Base-by-base conservation (phyloP, 2,329 filamentous ascomycete genomes). In the Botrytis byssoidea region DNA sequence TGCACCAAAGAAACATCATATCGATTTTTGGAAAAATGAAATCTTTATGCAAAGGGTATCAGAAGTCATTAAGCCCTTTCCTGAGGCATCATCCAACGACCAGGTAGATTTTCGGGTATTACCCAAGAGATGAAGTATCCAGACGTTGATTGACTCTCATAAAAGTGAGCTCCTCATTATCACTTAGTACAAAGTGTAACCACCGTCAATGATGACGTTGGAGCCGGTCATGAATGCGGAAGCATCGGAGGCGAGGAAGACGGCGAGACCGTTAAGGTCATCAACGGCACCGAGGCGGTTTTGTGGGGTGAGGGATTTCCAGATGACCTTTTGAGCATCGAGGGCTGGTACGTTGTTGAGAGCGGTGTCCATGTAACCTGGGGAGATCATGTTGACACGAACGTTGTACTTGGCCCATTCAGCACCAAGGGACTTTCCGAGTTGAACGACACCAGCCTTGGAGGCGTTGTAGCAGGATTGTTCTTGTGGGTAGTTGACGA, bases 401-500 rank as follows among this genome's bases (percentile, higher is more conserved):
- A 95, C 94, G 78, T 88, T 87, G 83, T 93, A 88, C 84, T 93
- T 92, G 79, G 93, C 92, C 93, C 93, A 95, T 84, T 96, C 93
- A 72, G 92, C 92, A 61, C 92, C 93, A 37, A 96, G 88, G 5
- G 92, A 94, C 85, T 93, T 93, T 83, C 89, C 91, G 71, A 95
- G 88, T 83, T 93, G 91, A 77, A 93, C 88, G 55, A 94, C 91
- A 79, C 90, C 92, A 25, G 93, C 92, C 88, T 95, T 95, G 83
- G 91, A 93, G 44, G 92, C 92, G 80, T 95, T 95, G 88, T 95
- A 95, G 83, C 91, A 93, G 65, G 87, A 90, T 84, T 95, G 92
- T 85, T 94, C 91, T 84, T 95, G 92, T 10, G 92, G 93, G 85
- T 91, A 94, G 88, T 95, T 95, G 87, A 94, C 93, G 77, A 95